Evolutionary conservation across 108 stramenopile genomes (phyloP).

Genomic region (Skeletonema menzelii): DNA sequence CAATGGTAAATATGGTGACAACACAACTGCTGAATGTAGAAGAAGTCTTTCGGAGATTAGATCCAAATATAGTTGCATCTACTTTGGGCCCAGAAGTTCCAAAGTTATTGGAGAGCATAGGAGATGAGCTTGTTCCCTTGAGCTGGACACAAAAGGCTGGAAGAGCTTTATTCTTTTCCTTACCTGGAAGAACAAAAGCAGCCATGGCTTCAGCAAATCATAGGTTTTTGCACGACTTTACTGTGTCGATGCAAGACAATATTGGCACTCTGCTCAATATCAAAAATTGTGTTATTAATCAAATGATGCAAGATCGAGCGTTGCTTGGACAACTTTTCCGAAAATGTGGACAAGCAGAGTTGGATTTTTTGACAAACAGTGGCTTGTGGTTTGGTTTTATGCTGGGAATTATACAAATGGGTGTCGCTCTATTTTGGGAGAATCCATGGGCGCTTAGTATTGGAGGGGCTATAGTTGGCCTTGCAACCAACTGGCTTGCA

Average conservation of each 20-base stretch:
- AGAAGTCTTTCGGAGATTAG: constrained; percentile 76
- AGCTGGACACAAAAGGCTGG: constrained; percentile 24
- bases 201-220: constrained; percentile 48
- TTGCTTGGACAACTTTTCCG: constrained; percentile 76
- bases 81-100: constrained; percentile 76
- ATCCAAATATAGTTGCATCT: constrained; percentile 62
- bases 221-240: constrained; percentile 54
- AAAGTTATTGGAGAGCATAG: constrained; percentile 57
- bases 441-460: constrained; percentile 92
- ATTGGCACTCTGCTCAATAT: constrained; percentile 71
- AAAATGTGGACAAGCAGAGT: constrained; percentile 80
- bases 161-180: constrained; percentile 35
- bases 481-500: constrained; percentile 93
- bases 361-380: constrained; percentile 85
- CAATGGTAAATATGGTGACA: constrained; percentile 89
- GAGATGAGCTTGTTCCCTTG: constrained; percentile 49
- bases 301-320: constrained; percentile 83
- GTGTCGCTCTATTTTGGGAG: constrained; percentile 90
- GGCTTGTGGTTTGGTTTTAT: constrained; percentile 96
- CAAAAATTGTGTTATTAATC: constrained; percentile 82
- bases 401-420: constrained; percentile 92
- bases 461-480: constrained; percentile 89
- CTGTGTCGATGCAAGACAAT: constrained; percentile 69
- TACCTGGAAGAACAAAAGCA: constrained; percentile 30
- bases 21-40: constrained; percentile 75